A percentile compares a stretch with the other conserved stretches of the same genome.
Conservation (phyloP, 75 land plant genomes). For the Picea sitchensis region DNA sequence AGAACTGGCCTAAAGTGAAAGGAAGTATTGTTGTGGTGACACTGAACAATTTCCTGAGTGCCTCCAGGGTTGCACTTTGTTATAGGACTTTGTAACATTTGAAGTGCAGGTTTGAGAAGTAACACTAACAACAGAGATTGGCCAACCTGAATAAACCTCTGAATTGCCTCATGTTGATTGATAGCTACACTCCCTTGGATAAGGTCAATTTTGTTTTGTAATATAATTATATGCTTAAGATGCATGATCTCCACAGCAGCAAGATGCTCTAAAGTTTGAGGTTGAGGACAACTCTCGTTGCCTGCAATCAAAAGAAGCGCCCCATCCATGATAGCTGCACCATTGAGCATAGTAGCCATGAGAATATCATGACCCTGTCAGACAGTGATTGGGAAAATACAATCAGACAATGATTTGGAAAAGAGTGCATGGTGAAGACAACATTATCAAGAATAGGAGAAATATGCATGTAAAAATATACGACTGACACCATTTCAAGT, state of each 20-base stretch:
- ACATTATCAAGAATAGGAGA: background rate
- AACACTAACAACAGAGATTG: background rate
- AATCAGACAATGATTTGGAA: background rate
- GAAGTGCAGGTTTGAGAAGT: no score
- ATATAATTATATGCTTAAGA: conserved; percentile 86
- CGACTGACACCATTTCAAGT: background rate
- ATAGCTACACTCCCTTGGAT: conserved; percentile 91
- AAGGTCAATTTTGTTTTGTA: conserved; percentile 96
- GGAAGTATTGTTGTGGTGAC: no score
- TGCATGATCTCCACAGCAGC: conserved; percentile 99
- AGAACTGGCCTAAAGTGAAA: no score
- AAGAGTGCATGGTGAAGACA: background rate
- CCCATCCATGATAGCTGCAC: conserved; percentile 99
- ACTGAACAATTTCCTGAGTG: no score
- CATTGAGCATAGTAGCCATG: conserved; percentile 99
- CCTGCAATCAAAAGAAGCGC: conserved; percentile 94
- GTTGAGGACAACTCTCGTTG: conserved; percentile 98
- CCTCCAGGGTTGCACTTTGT: no score
- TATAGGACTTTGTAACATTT: no score
- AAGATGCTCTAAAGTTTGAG: conserved; percentile 96
- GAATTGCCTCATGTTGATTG: conserved; percentile 85
- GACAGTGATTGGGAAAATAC: background rate
- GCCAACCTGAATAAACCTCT: conserved; percentile 84
- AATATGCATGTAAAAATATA: background rate
- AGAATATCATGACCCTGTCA: conserved; percentile 98